Conservation (phyloP, 106 monocot species). For the Cymbidium sinense region DNA sequence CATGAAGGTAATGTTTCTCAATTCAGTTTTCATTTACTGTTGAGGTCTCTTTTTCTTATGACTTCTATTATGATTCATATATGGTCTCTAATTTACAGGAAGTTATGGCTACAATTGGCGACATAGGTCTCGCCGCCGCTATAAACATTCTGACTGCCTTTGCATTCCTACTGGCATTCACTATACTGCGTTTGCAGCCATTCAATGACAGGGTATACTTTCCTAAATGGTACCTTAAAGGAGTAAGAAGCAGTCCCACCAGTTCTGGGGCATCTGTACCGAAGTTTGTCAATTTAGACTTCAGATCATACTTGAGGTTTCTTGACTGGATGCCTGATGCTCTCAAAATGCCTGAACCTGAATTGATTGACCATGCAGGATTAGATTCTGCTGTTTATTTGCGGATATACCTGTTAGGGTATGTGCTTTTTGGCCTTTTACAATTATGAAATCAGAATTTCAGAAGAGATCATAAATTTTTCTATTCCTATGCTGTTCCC, state of each 20-base stretch:
- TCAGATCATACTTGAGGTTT: constrained; percentile 77
- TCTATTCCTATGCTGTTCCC: not conserved
- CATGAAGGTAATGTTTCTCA: not conserved
- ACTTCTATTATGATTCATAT: not conserved
- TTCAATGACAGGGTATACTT: too few relatives aligned
- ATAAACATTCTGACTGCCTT: constrained; percentile 79
- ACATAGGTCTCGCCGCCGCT: too few relatives aligned
- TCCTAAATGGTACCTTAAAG: too few relatives aligned
- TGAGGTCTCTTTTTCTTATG: not conserved
- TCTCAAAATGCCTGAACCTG: constrained; percentile 97
- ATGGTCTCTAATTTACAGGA: constrained; percentile 8
- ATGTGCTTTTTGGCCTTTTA: not conserved
- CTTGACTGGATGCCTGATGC: constrained; percentile 91
- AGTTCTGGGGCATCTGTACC: too few relatives aligned
- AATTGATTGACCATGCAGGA: constrained; percentile 98
- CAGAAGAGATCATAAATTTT: too few relatives aligned
- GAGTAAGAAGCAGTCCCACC: too few relatives aligned
- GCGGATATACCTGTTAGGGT: constrained; percentile 78
- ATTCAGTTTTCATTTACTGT: not conserved
- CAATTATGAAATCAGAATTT: not conserved
- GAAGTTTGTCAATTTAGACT: too few relatives aligned
- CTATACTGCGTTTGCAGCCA: constrained; percentile 76
- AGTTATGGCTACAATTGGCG: constrained; percentile 64
- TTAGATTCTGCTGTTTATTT: constrained; percentile 91
- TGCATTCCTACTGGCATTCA: constrained; percentile 74